Evolutionary conservation across 441 rosid genomes (phyloP), one percentile per base, ranked within the genome.

Genomic region (Corymbia calophylla): DNA sequence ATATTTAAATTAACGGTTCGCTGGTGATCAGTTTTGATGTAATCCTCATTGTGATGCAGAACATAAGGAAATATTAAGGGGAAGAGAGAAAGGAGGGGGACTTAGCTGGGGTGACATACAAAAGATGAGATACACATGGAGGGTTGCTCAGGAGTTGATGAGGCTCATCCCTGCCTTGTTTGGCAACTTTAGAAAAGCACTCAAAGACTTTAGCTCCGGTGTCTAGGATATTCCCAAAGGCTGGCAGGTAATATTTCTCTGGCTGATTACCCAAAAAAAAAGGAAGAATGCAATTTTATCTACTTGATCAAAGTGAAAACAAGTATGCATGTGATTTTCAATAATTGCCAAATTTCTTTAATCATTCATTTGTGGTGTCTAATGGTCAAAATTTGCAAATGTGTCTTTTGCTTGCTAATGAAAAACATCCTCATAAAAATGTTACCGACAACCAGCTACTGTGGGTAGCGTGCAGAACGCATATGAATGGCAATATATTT

Each of bases 101-200:
- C 80, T 92, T 23, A 91, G 56, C 23, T 93, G 92, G 94, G 90
- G 15, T 29, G 92, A 91, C 14, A 86, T 91, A 32, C 92, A 88
- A 60, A 91, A 73, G 92, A 91, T 92, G 92, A 92, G 88, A 80
- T 92, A 85, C 58, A 89, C 93, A 23, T 92, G 93, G 94, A 91
- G 89, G 68, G 93, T 91, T 49, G 94, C 94, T 87, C 93, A 91
- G 53, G 92, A 93, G 48, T 77, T 93, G 16, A 88, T 93, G 92
- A 91, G 93, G 87, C 7, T 91, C 25, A 80, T 88, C 60, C 94
- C 93, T 62, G 92, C 91, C 7, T 44, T 88, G 58, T 88, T 89
- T 17, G 94, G 92, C 21, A 91, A 60, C 84, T 91, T 90, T 55
- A 81, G 88, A 62, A 85, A 23, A 23, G 70, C 88, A 49, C 53